Evolutionary conservation across 345 rosid species (phyloP).

Genomic region (Citrus medica): DNA sequence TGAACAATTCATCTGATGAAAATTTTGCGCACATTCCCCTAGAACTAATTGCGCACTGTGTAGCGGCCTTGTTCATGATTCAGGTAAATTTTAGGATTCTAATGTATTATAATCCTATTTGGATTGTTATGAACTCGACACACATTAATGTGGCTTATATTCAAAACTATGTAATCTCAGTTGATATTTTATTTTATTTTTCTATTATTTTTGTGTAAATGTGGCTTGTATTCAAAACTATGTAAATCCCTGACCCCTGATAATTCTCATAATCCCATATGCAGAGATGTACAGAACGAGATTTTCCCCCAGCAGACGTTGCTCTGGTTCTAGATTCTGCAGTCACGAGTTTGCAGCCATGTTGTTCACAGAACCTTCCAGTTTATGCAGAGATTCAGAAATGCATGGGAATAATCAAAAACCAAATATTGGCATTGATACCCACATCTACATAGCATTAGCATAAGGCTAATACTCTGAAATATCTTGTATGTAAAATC

Average conservation of each 20-base stretch:
- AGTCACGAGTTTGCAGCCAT: slow-evolving; percentile 66
- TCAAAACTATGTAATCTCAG: too few species aligned
- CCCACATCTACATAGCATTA: slow-evolving; percentile 28
- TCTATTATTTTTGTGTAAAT: not conserved
- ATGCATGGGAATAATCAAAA: slow-evolving; percentile 78
- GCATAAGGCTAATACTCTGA: not conserved
- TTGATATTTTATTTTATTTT: not conserved
- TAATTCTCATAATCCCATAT: slow-evolving; percentile 5
- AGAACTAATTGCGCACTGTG: slow-evolving; percentile 60
- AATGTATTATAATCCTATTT: not conserved
- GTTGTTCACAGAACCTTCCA: slow-evolving; percentile 71
- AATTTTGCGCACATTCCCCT: slow-evolving; percentile 50
- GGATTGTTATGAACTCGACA: not conserved
- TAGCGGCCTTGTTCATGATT: slow-evolving; percentile 74
- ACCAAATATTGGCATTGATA: slow-evolving; percentile 60
- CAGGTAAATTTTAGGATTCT: slow-evolving; percentile 40
- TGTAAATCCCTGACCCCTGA: not conserved
- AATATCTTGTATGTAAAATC: slow-evolving; percentile 23
- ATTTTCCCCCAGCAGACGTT: slow-evolving; percentile 75
- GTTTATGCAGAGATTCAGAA: slow-evolving; percentile 82
- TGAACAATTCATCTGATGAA: slow-evolving; percentile 26
- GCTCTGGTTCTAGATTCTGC: slow-evolving; percentile 80
- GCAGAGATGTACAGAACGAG: slow-evolving; percentile 90
- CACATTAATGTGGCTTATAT: not conserved
- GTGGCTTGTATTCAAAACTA: not conserved